These are phyloP conservation scores for Penicillium samsonianum DNA, from an alignment of 495 filamentous ascomycete species.

Conservation along the genomic window DNA sequence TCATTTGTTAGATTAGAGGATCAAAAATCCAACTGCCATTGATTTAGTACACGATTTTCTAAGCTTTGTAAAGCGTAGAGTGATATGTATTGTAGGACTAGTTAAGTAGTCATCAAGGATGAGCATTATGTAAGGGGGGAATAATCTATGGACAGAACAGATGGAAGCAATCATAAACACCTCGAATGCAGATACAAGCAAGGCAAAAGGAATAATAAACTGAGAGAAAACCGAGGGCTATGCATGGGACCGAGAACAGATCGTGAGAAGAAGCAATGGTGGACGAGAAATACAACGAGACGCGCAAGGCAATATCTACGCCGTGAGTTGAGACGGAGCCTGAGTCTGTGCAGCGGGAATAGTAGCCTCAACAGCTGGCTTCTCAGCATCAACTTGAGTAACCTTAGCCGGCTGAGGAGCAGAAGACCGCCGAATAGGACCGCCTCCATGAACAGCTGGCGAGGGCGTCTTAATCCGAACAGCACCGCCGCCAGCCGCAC, in stretches of 20 bases:
- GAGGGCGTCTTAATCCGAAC: slow-evolving; percentile 34
- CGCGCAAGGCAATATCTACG: slow-evolving; percentile 15
- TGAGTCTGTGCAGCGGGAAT: slow-evolving; percentile 26
- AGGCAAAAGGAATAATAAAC: neutral
- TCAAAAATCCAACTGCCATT: slow-evolving; percentile 4
- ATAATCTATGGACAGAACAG: slow-evolving; percentile 17
- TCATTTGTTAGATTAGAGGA: slow-evolving; percentile 6
- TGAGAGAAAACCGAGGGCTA: slow-evolving; percentile 24
- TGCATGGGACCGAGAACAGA: slow-evolving; percentile 19
- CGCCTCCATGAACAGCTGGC: slow-evolving; percentile 26
- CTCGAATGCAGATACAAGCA: slow-evolving; percentile 18
- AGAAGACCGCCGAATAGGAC: slow-evolving; percentile 46
- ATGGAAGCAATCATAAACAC: slow-evolving; percentile 2
- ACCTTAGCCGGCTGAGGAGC: slow-evolving; percentile 32
- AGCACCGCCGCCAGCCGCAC: slow-evolving; percentile 42
- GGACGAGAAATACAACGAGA: neutral
- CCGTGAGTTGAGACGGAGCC: slow-evolving; percentile 28
- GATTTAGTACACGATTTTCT: neutral
- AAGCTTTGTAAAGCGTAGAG: neutral
- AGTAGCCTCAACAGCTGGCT: slow-evolving; percentile 22
- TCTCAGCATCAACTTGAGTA: slow-evolving; percentile 22
- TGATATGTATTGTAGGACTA: neutral
- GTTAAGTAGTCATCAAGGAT: neutral
- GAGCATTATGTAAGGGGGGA: slow-evolving; percentile 8
- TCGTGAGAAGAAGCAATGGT: slow-evolving; percentile 4